phyloP scores from a whole-genome alignment of 768 basidiomycete genomes.

The Coprinellus micaceus region DNA sequence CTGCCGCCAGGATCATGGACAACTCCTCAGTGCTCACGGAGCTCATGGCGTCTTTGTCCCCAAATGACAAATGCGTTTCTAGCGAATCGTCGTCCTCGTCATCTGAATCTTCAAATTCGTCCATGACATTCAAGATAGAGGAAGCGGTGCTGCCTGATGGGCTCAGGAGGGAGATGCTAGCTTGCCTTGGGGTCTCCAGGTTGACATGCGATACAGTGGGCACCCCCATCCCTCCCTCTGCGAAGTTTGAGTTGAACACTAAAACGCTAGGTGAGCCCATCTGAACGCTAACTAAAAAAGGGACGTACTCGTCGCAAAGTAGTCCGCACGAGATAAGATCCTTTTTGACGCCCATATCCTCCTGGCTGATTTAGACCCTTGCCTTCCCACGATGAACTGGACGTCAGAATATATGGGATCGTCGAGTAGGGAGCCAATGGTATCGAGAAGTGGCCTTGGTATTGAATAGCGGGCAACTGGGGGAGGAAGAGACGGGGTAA shows the following conservation, averaged over 20 bases:
- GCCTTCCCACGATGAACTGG: slow-evolving; percentile 63
- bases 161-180: slow-evolving; percentile 17
- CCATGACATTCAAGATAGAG: slow-evolving; percentile 31
- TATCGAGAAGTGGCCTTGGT: slow-evolving; percentile 63
- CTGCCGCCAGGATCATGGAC: background rate
- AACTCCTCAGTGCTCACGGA: slow-evolving; percentile 4
- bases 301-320: slow-evolving; percentile 67
- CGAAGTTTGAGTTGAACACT: slow-evolving; percentile 77
- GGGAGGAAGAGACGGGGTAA: slow-evolving; percentile 43
- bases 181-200: slow-evolving; percentile 20
- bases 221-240: slow-evolving; percentile 40
- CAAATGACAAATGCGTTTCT: background rate
- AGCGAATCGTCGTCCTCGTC: slow-evolving; percentile 33
- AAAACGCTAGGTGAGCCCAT: background rate
- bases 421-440: slow-evolving; percentile 71
- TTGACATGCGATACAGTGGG: slow-evolving; percentile 12
- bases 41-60: background rate
- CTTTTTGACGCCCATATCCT: slow-evolving; percentile 68
- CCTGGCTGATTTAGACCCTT: slow-evolving; percentile 33
- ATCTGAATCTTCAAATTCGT: slow-evolving; percentile 51
- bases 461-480: slow-evolving; percentile 48
- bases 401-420: slow-evolving; percentile 85
- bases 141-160: slow-evolving; percentile 5
- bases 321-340: slow-evolving; percentile 67
- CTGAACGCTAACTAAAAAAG: too few relatives aligned